A percentile compares a stretch with the other conserved stretches of the same genome.
phyloP scores from a whole-genome alignment of 2,329 filamentous ascomycete genomes.

The Calonectria henricotiae region DNA sequence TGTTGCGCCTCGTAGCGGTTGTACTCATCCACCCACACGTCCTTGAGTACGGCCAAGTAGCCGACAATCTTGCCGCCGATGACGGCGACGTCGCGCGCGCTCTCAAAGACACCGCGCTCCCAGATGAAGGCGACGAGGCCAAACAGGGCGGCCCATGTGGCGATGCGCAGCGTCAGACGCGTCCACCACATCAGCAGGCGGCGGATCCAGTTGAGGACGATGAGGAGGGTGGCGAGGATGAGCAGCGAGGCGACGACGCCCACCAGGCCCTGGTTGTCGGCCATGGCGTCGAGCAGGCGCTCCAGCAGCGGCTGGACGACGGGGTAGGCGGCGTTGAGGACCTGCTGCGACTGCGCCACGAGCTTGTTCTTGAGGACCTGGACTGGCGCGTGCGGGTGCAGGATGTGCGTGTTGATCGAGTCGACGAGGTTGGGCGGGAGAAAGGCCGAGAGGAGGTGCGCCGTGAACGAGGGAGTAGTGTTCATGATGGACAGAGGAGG shows the following conservation, averaged over 20 bases:
- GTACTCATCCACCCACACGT: conserved; percentile 74
- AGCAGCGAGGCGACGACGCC: conserved; percentile 56
- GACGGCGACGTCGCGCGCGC: conserved; percentile 71
- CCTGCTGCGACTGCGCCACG: conserved; percentile 51
- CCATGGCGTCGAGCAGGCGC: conserved; percentile 56
- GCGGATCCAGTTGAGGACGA: conserved; percentile 80
- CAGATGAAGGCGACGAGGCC: conserved; percentile 72
- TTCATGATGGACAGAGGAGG: conserved; percentile 50
- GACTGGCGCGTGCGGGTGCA: conserved; percentile 65
- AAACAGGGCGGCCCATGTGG: conserved; percentile 76
- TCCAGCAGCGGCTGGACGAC: conserved; percentile 64
- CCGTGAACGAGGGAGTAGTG: conserved; percentile 50
- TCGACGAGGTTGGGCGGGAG: conserved; percentile 65
- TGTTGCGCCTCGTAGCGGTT: conserved; percentile 70
- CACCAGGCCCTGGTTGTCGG: conserved; percentile 57
- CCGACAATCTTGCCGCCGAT: conserved; percentile 63
- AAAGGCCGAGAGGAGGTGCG: conserved; percentile 60
- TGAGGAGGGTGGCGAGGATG: conserved; percentile 69
- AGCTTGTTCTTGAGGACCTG: conserved; percentile 60
- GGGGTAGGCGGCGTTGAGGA: conserved; percentile 58
- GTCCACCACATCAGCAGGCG: conserved; percentile 85
- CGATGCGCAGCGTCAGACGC: conserved; percentile 73
- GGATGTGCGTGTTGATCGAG: conserved; percentile 65
- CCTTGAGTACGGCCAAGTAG: conserved; percentile 66
- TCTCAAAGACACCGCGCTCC: conserved; percentile 78